These are phyloP conservation scores for Boletus sp. DNA, from an alignment of 768 basidiomycete genomes.

Conservation along the genomic window DNA sequence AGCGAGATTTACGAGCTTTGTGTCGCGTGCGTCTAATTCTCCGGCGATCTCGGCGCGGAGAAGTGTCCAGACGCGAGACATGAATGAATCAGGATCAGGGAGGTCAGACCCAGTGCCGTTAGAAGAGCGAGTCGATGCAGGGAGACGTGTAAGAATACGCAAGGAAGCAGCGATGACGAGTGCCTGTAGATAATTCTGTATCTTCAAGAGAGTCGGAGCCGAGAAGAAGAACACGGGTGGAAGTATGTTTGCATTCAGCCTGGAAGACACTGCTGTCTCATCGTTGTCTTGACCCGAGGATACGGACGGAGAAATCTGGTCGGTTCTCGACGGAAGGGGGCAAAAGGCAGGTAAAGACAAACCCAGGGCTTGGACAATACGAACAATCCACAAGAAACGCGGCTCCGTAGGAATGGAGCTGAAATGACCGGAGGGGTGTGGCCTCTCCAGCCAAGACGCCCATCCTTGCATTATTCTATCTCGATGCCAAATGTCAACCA, in stretches of 20 bases:
- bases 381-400: constrained; percentile 42
- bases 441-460: constrained; percentile 22
- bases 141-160: constrained; percentile 50
- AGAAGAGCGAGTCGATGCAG: constrained; percentile 14
- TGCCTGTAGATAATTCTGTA: constrained; percentile 72
- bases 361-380: constrained; percentile 45
- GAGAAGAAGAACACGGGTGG: constrained; percentile 69
- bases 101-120: constrained; percentile 5
- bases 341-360: constrained; percentile 40
- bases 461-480: constrained; percentile 24
- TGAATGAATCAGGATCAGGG: constrained; percentile 38
- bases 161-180: constrained; percentile 62
- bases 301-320: constrained; percentile 4
- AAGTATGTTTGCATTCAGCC: constrained; percentile 38
- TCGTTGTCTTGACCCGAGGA: neutral
- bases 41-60: constrained; percentile 52
- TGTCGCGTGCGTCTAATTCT: constrained; percentile 34
- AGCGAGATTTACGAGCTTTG: constrained; percentile 64
- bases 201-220: constrained; percentile 47
- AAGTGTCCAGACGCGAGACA: constrained; percentile 61
- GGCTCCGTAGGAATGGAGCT: constrained; percentile 13
- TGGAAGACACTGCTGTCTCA: neutral
- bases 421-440: constrained; percentile 3
- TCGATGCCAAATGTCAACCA: constrained; percentile 49
- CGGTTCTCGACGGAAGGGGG: constrained; percentile 27